Evolutionary conservation across 108 stramenopile species (phyloP).

Genomic region (Aureococcus anophagefferens): DNA sequence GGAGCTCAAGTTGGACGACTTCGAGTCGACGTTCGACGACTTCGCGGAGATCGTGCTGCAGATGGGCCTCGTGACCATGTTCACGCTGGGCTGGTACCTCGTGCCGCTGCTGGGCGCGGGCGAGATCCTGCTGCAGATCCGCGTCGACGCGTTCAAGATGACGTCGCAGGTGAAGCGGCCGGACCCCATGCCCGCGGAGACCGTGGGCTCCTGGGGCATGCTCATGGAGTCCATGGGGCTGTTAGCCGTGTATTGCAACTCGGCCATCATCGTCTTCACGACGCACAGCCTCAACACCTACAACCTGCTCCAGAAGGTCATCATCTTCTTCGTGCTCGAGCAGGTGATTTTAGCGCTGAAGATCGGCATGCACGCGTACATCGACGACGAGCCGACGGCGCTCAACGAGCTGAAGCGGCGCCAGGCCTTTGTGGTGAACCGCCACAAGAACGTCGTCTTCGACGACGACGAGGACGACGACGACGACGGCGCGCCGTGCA

Average conservation of each 20-base stretch:
- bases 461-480: not conserved
- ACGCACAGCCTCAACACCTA: not conserved
- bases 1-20: not conserved
- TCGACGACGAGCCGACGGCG: not conserved
- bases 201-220: not conserved
- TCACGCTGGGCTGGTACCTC: not conserved
- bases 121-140: not conserved
- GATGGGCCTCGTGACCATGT: not conserved
- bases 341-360: not conserved
- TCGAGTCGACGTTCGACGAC: not conserved
- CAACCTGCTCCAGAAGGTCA: not conserved
- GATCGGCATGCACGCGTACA: not conserved
- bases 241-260: not conserved
- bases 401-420: not conserved
- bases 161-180: not conserved
- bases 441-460: not conserved
- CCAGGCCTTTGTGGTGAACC: not conserved
- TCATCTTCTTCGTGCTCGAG: not conserved
- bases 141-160: not conserved
- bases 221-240: not conserved
- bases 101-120: not conserved
- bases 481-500: not conserved
- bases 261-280: not conserved
- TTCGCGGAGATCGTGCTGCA: not conserved
- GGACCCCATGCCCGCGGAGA: not conserved